Evolutionary conservation across 1,139 yeast genomes (phyloP).

Genomic region (Blastobotrys arbuscula): DNA sequence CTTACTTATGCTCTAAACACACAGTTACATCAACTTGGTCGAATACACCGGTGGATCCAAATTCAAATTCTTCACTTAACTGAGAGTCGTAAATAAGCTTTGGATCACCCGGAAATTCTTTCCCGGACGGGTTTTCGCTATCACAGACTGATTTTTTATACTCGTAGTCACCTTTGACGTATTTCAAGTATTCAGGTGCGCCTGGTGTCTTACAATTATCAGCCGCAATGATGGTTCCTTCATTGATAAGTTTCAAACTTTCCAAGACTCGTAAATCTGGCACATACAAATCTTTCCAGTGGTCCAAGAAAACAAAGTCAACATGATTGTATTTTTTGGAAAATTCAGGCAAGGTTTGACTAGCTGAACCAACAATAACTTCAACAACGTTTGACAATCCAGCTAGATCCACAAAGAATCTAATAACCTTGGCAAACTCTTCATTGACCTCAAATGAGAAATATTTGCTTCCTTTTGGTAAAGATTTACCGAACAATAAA

Average conservation of each 20-base stretch:
- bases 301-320: slow-evolving; percentile 20
- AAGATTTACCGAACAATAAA: slow-evolving; percentile 18
- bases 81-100: slow-evolving; percentile 3
- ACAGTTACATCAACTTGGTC: background rate
- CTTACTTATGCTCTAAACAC: too few relatives aligned
- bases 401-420: slow-evolving; percentile 17
- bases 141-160: slow-evolving; percentile 5
- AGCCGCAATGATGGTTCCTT: slow-evolving; percentile 18
- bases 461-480: slow-evolving; percentile 19
- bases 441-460: slow-evolving; percentile 19
- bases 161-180: slow-evolving; percentile 5
- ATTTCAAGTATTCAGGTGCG: slow-evolving; percentile 5
- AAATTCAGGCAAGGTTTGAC: slow-evolving; percentile 15
- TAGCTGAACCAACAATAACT: slow-evolving; percentile 22
- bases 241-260: slow-evolving; percentile 16
- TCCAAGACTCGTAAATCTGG: slow-evolving; percentile 12
- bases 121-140: background rate
- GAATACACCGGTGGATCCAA: background rate
- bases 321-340: slow-evolving; percentile 14
- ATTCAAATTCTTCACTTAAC: background rate
- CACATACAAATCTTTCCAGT: slow-evolving; percentile 19
- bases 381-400: slow-evolving; percentile 20
- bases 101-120: slow-evolving; percentile 2
- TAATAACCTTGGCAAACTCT: slow-evolving; percentile 21
- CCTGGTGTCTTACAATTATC: slow-evolving; percentile 19